Base-by-base conservation (phyloP, 106 monocot genomes). In the Hemerocallis citrina region DNA sequence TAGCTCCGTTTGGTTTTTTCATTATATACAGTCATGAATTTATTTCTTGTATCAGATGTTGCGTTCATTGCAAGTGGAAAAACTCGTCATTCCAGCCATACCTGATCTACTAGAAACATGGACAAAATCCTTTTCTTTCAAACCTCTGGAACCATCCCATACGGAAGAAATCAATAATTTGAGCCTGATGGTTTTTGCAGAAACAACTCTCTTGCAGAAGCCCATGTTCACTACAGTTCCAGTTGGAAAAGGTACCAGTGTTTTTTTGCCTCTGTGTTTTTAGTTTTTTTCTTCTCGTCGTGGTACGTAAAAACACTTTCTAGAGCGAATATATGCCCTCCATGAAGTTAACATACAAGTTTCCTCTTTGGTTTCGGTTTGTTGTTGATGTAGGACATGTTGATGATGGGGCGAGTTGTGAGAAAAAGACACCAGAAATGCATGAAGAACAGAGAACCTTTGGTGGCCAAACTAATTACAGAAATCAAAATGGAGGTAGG, bases 51-150 rank as follows among this genome's bases (percentile, higher is more conserved):
- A 27, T 20, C 72, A 89, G 89, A 40, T 81, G 72, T 48, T 89
- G 44, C 45, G 52, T 40, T 73, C 62, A 1, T 61, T 89, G 41
- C 6, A 37, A 13, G 68, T 89, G 5, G 43, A 78, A 60, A 84
- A 75, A 59, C 69, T 89, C 44, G 45, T 89, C 10, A 75, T 89
- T 40, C 89, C 89, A 61, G 80, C 89, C 21, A 69, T 78, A 58
- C 65, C 74, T 23, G 84, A 81, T 52, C 59, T 84, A 35, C 50
- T 84, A 66, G 68, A 78, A 25, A 84, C 78, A 37, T 89, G 89
- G 89, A 84, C 39, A 9, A 60, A 10, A 24, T 81, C 74, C 7
- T 89, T 89, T 70, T 75, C 69, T 31, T 89, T 89, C 54, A 68
- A 55, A 33, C 78, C 68, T 14, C 43, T 89, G 5, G 72, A 78